Percentiles rank a stretch among this genome's conserved stretches.
These are phyloP conservation scores for Pseudogymnoascus sp. DNA, from an alignment of 2,329 filamentous ascomycete species.

Conservation along the genomic window DNA sequence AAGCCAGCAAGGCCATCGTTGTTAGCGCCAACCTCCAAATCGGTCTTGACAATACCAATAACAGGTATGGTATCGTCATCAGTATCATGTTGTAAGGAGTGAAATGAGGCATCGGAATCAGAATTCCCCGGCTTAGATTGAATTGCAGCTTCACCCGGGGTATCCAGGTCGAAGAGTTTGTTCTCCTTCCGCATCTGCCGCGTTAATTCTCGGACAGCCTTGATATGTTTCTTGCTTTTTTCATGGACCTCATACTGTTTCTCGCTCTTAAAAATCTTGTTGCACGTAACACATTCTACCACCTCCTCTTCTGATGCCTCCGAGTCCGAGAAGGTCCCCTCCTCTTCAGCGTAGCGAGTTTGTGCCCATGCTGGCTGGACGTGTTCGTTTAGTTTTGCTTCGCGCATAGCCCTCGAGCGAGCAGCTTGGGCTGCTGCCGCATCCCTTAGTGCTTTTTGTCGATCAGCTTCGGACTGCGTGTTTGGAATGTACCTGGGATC, in stretches of 20 bases:
- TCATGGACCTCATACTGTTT: conserved; percentile 88
- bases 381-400: conserved; percentile 57
- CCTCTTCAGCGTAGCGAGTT: conserved; percentile 44
- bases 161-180: conserved; percentile 44
- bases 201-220: conserved; percentile 71
- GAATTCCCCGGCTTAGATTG: conserved; percentile 14
- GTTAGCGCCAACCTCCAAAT: background rate
- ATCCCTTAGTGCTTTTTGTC: conserved; percentile 68
- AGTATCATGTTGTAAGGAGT: background rate
- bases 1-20: background rate
- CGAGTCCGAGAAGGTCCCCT: conserved; percentile 48
- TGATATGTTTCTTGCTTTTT: conserved; percentile 92
- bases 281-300: conserved; percentile 65
- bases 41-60: background rate
- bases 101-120: conserved; percentile 16
- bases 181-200: conserved; percentile 80
- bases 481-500: conserved; percentile 79
- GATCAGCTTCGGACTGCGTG: conserved; percentile 67
- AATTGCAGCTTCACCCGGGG: conserved; percentile 8
- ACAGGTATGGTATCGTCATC: background rate
- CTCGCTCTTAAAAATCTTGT: conserved; percentile 78
- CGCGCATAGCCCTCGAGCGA: conserved; percentile 70
- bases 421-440: conserved; percentile 78
- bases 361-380: conserved; percentile 69
- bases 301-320: conserved; percentile 44